Percentiles rank a stretch among this genome's conserved stretches.
Conservation (phyloP, 2,329 filamentous ascomycete species). For the Blastomyces emzantsi region DNA sequence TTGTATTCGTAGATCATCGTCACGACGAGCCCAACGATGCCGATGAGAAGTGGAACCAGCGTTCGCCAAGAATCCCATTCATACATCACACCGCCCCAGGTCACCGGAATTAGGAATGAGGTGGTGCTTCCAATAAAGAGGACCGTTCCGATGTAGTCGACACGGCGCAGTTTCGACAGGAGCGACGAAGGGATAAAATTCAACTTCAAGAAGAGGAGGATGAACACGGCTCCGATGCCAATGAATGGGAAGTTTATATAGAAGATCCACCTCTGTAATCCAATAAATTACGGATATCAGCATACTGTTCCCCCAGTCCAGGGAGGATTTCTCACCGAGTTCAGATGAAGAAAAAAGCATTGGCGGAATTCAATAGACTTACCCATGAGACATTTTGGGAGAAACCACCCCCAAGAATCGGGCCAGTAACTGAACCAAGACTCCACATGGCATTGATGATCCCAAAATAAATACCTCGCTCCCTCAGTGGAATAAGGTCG, state of each 20-base stretch:
- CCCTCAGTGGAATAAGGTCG: conserved; percentile 36
- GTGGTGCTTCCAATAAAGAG: conserved; percentile 53
- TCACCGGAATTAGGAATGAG: conserved; percentile 53
- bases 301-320: background rate
- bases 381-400: conserved; percentile 33
- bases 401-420: conserved; percentile 37
- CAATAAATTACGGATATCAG: background rate
- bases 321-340: background rate
- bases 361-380: conserved; percentile 11
- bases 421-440: conserved; percentile 32
- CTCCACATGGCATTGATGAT: conserved; percentile 34
- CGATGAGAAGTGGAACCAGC: conserved; percentile 52
- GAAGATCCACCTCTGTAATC: conserved; percentile 53
- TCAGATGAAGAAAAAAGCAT: background rate
- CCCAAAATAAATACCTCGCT: conserved; percentile 34
- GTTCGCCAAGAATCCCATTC: conserved; percentile 54
- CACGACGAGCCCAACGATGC: conserved; percentile 41
- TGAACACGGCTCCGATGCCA: conserved; percentile 40
- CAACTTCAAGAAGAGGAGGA: conserved; percentile 47
- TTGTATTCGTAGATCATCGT: conserved; percentile 50
- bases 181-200: conserved; percentile 42
- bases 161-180: conserved; percentile 41
- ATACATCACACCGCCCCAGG: conserved; percentile 59
- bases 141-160: conserved; percentile 56
- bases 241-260: conserved; percentile 55